phyloP scores from a whole-genome alignment of 345 rosid species.

The Dimocarpus longan region DNA sequence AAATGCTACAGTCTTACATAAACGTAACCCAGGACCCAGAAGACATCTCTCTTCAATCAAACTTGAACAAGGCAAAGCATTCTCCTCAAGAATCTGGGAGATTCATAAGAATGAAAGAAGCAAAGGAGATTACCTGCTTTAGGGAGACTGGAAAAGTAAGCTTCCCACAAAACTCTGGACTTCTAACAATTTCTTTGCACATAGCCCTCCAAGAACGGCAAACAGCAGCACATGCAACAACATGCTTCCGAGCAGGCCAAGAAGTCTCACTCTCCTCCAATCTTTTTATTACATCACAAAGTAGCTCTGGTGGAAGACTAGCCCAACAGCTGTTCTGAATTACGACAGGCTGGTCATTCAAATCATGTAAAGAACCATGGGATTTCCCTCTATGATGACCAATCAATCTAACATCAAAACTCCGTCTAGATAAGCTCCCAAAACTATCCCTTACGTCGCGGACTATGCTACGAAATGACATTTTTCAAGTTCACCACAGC shows the following conservation, averaged over 20 bases:
- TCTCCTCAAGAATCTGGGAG: background rate
- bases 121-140: constrained; percentile 51
- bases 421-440: constrained; percentile 71
- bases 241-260: constrained; percentile 65
- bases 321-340: constrained; percentile 67
- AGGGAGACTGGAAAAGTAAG: constrained; percentile 67
- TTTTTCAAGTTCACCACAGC: constrained; percentile 25
- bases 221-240: constrained; percentile 70
- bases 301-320: constrained; percentile 65
- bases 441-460: constrained; percentile 69
- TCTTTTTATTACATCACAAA: constrained; percentile 61
- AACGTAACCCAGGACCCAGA: background rate
- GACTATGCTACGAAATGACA: constrained; percentile 71
- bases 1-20: background rate
- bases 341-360: constrained; percentile 46
- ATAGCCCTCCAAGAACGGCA: constrained; percentile 68
- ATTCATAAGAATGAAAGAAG: constrained; percentile 2
- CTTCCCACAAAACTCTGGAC: constrained; percentile 70
- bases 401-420: constrained; percentile 55
- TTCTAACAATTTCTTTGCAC: constrained; percentile 64
- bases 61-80: background rate
- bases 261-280: constrained; percentile 67
- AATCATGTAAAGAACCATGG: constrained; percentile 42
- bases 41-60: background rate
- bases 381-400: constrained; percentile 64